phyloP scores from a whole-genome alignment of 352 stramenopile species.

The Globisporangium nodosum region DNA sequence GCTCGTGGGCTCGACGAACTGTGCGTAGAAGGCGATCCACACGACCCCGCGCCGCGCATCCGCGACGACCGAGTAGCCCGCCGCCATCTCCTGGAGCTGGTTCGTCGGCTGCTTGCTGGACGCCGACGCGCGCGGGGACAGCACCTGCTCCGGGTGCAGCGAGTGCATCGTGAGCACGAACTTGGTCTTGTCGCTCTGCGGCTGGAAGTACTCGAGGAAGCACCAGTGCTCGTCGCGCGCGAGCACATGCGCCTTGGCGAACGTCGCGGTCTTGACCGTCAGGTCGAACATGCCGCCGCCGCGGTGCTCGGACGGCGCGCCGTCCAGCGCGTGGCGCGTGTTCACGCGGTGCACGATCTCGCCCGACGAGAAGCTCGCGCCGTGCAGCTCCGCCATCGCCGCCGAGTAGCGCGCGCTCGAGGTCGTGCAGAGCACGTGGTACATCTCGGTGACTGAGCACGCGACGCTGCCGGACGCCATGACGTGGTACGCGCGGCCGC shows the following conservation, averaged over 20 bases:
- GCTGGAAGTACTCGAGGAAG: conserved; percentile 25
- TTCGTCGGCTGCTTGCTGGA: conserved; percentile 15
- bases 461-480: conserved; percentile 20
- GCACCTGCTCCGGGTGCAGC: conserved; percentile 33
- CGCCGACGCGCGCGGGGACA: conserved; percentile 10
- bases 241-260: conserved; percentile 22
- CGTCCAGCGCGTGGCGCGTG: conserved; percentile 2
- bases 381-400: conserved; percentile 26
- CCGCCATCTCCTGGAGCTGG: conserved; percentile 14
- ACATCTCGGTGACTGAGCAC: conserved; percentile 33
- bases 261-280: conserved; percentile 29
- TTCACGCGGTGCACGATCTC: conserved; percentile 23
- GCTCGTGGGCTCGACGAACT: background rate
- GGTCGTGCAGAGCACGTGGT: conserved; percentile 24
- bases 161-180: conserved; percentile 36
- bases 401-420: conserved; percentile 17
- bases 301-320: background rate
- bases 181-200: conserved; percentile 8
- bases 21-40: conserved; percentile 14
- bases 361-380: conserved; percentile 23
- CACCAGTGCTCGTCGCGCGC: conserved; percentile 25
- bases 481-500: conserved; percentile 9
- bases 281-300: conserved; percentile 2
- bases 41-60: conserved; percentile 14
- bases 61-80: conserved; percentile 15